A percentile compares a stretch with the other conserved stretches of the same genome.
phyloP scores from a whole-genome alignment of 2,329 filamentous ascomycete genomes.

The Neobulgaria alba region DNA sequence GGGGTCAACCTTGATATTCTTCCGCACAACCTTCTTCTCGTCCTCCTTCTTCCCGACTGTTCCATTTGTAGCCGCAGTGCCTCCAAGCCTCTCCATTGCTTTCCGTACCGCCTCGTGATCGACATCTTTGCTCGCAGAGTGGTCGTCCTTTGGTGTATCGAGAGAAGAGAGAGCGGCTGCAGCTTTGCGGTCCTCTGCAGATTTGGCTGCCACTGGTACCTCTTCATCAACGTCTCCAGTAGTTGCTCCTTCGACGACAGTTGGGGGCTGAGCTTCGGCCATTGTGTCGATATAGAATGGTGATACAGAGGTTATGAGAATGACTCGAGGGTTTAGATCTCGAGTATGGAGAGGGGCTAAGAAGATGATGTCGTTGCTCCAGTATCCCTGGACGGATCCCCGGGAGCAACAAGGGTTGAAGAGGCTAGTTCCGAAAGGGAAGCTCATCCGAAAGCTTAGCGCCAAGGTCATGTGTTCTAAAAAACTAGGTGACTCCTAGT shows the following conservation, averaged over 20 bases:
- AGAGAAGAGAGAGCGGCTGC: slow-evolving; percentile 65
- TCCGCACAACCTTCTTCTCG: slow-evolving; percentile 44
- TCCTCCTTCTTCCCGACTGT: slow-evolving; percentile 34
- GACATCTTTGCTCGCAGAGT: slow-evolving; percentile 37
- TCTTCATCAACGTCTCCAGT: slow-evolving; percentile 51
- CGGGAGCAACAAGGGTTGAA: too few relatives aligned
- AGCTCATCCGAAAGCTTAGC: too few relatives aligned
- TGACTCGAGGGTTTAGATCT: too few relatives aligned
- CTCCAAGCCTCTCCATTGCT: slow-evolving; percentile 57
- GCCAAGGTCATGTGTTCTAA: too few relatives aligned
- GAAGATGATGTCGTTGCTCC: too few relatives aligned
- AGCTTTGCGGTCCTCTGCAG: slow-evolving; percentile 69
- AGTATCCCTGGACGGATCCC: too few relatives aligned
- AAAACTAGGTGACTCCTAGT: too few relatives aligned
- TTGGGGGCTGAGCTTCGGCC: slow-evolving; percentile 53
- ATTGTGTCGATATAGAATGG: slow-evolving; percentile 32
- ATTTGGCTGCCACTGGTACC: slow-evolving; percentile 43
- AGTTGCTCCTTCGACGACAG: slow-evolving; percentile 50
- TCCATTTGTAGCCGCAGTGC: slow-evolving; percentile 25
- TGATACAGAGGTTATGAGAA: not conserved
- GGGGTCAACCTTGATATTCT: slow-evolving; percentile 62
- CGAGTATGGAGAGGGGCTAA: too few relatives aligned
- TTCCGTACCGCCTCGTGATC: slow-evolving; percentile 64
- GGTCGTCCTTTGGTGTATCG: slow-evolving; percentile 41
- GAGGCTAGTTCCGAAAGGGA: too few relatives aligned